These are phyloP conservation scores for Mycena venus DNA, from an alignment of 768 basidiomycete genomes.

Conservation along the genomic window DNA sequence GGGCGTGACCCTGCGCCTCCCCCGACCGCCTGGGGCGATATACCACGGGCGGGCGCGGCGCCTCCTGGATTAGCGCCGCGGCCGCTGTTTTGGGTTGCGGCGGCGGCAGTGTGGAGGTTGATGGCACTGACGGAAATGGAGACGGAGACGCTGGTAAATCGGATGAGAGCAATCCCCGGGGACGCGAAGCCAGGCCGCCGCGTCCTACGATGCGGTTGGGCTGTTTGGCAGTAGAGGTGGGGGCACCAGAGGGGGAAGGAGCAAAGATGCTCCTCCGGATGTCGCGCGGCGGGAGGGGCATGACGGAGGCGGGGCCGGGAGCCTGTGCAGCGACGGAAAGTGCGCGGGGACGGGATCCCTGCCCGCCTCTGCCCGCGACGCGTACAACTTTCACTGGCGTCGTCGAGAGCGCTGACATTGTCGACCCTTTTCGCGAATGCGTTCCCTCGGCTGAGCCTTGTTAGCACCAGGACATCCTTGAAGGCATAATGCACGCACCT, in stretches of 20 bases:
- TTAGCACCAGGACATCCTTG: neutral
- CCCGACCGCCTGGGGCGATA: slow-evolving; percentile 24
- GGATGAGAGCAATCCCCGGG: slow-evolving; percentile 1
- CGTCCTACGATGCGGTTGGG: slow-evolving; percentile 20
- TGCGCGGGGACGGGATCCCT: slow-evolving; percentile 22
- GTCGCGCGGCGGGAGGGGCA: neutral
- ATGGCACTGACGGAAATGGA: neutral
- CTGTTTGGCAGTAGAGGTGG: neutral
- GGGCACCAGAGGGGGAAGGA: too few species aligned
- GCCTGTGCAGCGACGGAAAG: neutral
- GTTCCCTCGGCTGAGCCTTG: neutral
- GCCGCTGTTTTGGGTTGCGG: neutral
- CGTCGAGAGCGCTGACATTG: neutral
- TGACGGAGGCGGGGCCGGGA: neutral
- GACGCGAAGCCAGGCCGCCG: slow-evolving; percentile 19
- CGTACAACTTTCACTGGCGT: neutral
- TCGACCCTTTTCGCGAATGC: neutral
- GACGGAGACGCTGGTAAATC: neutral
- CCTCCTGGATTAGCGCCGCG: neutral
- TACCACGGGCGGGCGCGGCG: neutral
- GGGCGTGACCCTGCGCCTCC: slow-evolving; percentile 26
- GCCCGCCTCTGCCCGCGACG: slow-evolving; percentile 26
- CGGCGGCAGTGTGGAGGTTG: neutral
- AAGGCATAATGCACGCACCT: neutral
- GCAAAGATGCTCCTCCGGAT: neutral